These are phyloP conservation scores for Candolleomyces eurysporus DNA, from an alignment of 768 basidiomycete species.

Conservation along the genomic window DNA sequence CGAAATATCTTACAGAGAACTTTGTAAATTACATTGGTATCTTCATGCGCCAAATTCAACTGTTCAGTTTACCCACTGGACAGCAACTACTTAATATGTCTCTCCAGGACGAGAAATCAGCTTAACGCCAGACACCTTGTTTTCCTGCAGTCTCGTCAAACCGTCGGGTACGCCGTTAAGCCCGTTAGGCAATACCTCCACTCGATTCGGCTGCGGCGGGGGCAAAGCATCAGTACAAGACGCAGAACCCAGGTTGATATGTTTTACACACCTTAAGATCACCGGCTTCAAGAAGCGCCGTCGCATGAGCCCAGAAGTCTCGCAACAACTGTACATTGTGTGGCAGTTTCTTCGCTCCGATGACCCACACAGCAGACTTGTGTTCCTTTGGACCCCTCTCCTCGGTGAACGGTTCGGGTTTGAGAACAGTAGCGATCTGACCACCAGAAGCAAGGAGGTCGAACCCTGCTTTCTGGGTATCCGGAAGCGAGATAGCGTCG, in stretches of 20 bases:
- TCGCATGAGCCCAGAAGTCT: conserved; percentile 21
- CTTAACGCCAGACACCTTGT: conserved; percentile 42
- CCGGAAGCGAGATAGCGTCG: conserved; percentile 23
- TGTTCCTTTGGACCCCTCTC: conserved; percentile 15
- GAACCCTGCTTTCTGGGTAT: conserved; percentile 22
- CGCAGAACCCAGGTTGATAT: not conserved
- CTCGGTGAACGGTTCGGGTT: conserved; percentile 29
- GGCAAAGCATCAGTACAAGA: not conserved
- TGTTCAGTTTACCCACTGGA: no score
- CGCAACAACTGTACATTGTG: conserved; percentile 17
- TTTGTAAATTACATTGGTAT: no score
- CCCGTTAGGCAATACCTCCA: conserved; percentile 42
- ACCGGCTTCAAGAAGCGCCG: conserved; percentile 29
- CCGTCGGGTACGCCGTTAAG: conserved; percentile 44
- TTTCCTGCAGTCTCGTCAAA: conserved; percentile 35
- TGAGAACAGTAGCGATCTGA: conserved; percentile 10
- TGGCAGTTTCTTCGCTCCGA: conserved; percentile 22
- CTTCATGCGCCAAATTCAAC: no score
- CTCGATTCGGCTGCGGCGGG: conserved; percentile 34
- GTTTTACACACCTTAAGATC: conserved; percentile 29
- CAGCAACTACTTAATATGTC: no score
- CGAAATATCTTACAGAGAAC: no score
- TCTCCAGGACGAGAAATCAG: conserved; percentile 43
- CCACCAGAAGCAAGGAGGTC: conserved; percentile 33
- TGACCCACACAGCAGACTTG: conserved; percentile 13